Evolutionary conservation across 805 yeast species (phyloP).

Genomic region (Blastobotrys attinorum): DNA sequence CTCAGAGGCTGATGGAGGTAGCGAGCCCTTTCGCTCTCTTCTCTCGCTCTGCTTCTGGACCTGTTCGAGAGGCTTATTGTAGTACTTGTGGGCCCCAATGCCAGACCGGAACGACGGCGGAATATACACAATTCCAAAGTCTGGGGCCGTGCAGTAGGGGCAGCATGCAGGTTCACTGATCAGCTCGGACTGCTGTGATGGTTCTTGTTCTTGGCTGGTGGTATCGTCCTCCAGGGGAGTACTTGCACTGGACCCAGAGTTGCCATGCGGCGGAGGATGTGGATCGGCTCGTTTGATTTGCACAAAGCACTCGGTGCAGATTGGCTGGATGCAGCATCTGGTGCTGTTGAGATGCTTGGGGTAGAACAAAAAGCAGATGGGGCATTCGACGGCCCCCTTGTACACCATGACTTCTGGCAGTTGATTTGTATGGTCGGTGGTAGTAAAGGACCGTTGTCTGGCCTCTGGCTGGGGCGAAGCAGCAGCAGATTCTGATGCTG

Average conservation of each 20-base stretch:
- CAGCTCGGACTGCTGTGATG: constrained; percentile 73
- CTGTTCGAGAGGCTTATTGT: neutral
- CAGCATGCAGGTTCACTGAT: constrained; percentile 85
- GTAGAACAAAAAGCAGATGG: constrained; percentile 84
- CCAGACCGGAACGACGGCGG: constrained; percentile 53
- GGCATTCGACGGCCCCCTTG: constrained; percentile 71
- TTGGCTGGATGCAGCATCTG: constrained; percentile 86
- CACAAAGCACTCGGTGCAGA: constrained; percentile 94
- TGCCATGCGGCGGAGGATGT: constrained; percentile 54
- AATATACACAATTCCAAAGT: constrained; percentile 78
- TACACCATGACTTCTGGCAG: constrained; percentile 42
- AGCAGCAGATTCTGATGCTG: neutral
- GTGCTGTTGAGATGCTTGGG: constrained; percentile 73
- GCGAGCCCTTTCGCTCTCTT: constrained; percentile 35
- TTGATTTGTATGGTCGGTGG: neutral
- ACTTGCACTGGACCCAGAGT: constrained; percentile 15
- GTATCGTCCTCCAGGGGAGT: constrained; percentile 7
- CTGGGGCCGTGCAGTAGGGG: constrained; percentile 85
- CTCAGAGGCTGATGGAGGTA: constrained; percentile 58
- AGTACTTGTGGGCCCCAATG: constrained; percentile 8
- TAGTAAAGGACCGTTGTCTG: neutral
- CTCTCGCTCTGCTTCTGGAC: constrained; percentile 13
- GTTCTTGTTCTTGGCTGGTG: constrained; percentile 41
- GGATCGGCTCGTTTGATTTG: constrained; percentile 90
- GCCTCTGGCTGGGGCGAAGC: neutral